Conservation (phyloP, 768 basidiomycete species). For the Tulasnella sp. region DNA sequence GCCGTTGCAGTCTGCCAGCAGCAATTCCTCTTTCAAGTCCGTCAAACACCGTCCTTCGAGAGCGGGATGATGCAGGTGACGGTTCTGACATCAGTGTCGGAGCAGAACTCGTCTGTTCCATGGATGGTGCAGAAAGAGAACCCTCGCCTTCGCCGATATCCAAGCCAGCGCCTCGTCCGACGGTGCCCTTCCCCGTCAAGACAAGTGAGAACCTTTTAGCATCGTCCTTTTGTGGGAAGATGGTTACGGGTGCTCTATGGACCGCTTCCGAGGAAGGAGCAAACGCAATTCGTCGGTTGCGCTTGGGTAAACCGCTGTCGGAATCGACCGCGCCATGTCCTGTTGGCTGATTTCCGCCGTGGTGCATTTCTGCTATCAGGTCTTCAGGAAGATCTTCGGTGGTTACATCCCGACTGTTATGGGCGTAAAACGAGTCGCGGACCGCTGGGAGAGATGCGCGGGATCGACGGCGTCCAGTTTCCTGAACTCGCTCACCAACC, state of each 20-base stretch:
- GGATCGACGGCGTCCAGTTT: neutral
- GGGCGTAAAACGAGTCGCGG: neutral
- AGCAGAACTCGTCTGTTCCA: slow-evolving; percentile 16
- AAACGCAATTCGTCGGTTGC: slow-evolving; percentile 1
- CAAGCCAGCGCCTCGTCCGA: slow-evolving; percentile 19
- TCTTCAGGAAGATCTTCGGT: neutral
- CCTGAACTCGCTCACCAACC: neutral
- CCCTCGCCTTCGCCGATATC: slow-evolving; percentile 21
- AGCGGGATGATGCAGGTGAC: neutral
- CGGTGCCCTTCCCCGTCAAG: slow-evolving; percentile 5
- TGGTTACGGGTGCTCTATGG: slow-evolving; percentile 10
- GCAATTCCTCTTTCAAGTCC: slow-evolving; percentile 36
- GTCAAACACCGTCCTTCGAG: slow-evolving; percentile 19
- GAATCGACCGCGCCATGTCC: neutral
- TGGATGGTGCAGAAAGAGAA: slow-evolving; percentile 10
- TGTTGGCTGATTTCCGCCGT: neutral
- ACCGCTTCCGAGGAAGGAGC: neutral
- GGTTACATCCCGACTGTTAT: neutral
- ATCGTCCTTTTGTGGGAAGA: slow-evolving; percentile 7
- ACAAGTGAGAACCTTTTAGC: slow-evolving; percentile 2
- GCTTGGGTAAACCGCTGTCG: neutral
- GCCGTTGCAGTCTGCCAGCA: slow-evolving; percentile 41
- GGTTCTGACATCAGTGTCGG: neutral
- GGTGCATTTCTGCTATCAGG: neutral
- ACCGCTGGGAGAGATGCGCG: neutral